phyloP scores from a whole-genome alignment of 2,329 filamentous ascomycete genomes.

The Phoma sp. region DNA sequence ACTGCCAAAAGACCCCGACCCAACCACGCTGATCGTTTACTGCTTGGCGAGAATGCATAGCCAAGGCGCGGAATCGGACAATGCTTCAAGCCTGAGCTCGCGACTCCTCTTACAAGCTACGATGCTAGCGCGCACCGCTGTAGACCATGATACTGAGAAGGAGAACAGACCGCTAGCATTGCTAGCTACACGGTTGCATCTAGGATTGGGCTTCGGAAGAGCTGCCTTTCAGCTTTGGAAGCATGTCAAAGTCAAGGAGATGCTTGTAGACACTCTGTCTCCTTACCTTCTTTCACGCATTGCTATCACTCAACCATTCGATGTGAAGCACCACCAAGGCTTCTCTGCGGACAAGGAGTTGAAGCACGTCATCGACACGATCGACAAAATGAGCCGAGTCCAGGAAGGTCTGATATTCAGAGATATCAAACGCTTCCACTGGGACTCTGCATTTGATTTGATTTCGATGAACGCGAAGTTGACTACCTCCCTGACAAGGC shows the following conservation, averaged over 20 bases:
- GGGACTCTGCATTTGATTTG: constrained; percentile 37
- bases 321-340: constrained; percentile 30
- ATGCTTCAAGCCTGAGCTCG: constrained; percentile 15
- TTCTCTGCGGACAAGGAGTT: constrained; percentile 41
- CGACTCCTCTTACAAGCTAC: constrained; percentile 37
- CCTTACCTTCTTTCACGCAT: constrained; percentile 40
- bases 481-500: constrained; percentile 38
- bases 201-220: constrained; percentile 39
- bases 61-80: constrained; percentile 1
- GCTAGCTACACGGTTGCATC: constrained; percentile 41
- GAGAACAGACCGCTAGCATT: constrained; percentile 36
- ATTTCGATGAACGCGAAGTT: constrained; percentile 33
- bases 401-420: constrained; percentile 32
- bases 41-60: constrained; percentile 31
- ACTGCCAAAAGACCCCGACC: constrained; percentile 20
- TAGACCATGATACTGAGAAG: constrained; percentile 31
- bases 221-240: constrained; percentile 38
- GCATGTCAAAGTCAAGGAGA: constrained; percentile 40
- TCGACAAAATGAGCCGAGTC: constrained; percentile 38
- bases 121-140: constrained; percentile 32
- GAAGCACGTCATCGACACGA: constrained; percentile 32
- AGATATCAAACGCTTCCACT: constrained; percentile 35
- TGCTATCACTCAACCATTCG: constrained; percentile 43
- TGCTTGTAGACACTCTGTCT: constrained; percentile 42
- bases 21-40: constrained; percentile 30